Evolutionary conservation across 1,139 yeast genomes (phyloP), one percentile per base, ranked within the genome.

Genomic region (Groenewaldozyma auringiensis): DNA sequence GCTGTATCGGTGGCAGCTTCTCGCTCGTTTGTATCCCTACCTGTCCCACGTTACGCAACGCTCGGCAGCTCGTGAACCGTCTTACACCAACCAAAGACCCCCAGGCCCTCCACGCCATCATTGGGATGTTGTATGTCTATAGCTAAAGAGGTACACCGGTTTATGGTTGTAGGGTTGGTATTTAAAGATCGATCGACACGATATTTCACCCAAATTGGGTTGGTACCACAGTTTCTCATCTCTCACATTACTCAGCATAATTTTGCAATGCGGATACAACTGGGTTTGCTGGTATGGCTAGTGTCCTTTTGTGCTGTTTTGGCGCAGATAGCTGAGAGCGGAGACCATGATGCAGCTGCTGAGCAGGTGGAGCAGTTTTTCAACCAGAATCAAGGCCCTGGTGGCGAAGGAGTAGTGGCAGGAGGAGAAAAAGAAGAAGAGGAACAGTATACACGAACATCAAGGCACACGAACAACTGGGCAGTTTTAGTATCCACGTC

Each of bases 401-500:
- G n/a, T n/a, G n/a, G n/a, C n/a, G n/a, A n/a, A n/a, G n/a, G n/a
- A n/a, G n/a, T n/a, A n/a, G n/a, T n/a, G n/a, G 39, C 8, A 4
- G 37, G 18, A 9, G 37, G 17, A 9, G 18, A 21, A 14, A 36
- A 8, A 6, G 29, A 36, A 13, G 25, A 33, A 20, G 39, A 31
- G 11, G 36, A 34, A 22, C 20, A n/a, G 13, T 33, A 33, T 33
- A 35, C 38, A 4, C 44, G 44, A 14, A 29, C 31, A n/a, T 47
- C 54, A 6, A 41, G 56, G 16, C 60, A 56, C 39, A 56, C 60
- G 17, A 56, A 56, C 45, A 56, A 56, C 52, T 56, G 60, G 60
- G 98, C 98, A 0, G 97, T 92, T 3, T 69, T 92, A 44, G 96
- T 92, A 29, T 88, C 96, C 2, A 89, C 98, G 1, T 88, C 97